Evolutionary conservation across 805 yeast genomes (phyloP), one percentile per base, ranked within the genome.

Genomic region (Millerozyma miso): DNA sequence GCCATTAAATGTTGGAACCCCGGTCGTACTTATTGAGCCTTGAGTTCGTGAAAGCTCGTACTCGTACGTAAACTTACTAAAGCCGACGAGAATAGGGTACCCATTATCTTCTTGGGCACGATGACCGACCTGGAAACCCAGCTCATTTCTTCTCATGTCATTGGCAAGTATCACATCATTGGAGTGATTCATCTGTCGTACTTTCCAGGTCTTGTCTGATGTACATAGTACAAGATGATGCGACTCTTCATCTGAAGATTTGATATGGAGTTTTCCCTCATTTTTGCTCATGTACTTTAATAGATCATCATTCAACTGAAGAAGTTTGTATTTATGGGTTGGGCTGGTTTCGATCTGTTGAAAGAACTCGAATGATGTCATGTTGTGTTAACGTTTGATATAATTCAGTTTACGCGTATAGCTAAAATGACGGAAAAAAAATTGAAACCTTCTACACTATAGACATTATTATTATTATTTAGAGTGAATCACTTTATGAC

Each of bases 141-240:
- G 23, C 4, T 35, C 32, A 19, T 43, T 38, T 4, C 45, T 39
- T 18, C 44, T 48, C 54, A 52, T 43, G 35, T 56, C 59, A 10
- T 59, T 59, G 57, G 79, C 56, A 17, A 89, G 47, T 50, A 88
- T 58, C n/a, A 86, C 81, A 3, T 91, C 77, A 59, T 91, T 89
- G 5, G 97, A 85, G 60, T 91, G 97, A 56, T 88, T 87, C 68
- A 85, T 83, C 54, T 85, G 90, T 40, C 88, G 72, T 14, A 89
- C 52, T 36, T 71, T 68, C 77, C 79, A 89, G 0, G 95, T 85
- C 39, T 69, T 60, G 20, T 63, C 49, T 3, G 63, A 51, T 1
- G 91, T 77, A 45, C 90, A 83, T 13, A 88, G 58, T 23, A 79
- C 88, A 6, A 86, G 40, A 33, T 56, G 76, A 35, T 72, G 74